Conservation (phyloP, 345 rosid genomes). For the Eutrema japonicum region DNA sequence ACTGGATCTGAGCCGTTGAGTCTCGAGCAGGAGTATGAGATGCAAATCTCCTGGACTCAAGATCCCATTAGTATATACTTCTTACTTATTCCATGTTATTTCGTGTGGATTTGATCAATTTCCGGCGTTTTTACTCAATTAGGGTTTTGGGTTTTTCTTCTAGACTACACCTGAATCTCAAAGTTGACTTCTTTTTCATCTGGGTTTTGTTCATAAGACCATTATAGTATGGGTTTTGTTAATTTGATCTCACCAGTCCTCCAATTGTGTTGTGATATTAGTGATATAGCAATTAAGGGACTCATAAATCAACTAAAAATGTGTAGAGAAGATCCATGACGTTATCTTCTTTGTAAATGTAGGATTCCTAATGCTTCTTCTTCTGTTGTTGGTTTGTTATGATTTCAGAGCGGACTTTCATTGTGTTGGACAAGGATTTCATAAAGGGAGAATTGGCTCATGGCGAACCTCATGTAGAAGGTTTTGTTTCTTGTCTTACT, state of each 20-base stretch:
- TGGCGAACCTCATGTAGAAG: constrained; percentile 76
- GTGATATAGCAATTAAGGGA: not conserved
- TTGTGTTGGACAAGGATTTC: constrained; percentile 76
- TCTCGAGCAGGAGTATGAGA: constrained; percentile 74
- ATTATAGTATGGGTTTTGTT: not conserved
- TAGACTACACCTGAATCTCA: not conserved
- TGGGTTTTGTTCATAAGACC: not conserved
- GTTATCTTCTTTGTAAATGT: not conserved
- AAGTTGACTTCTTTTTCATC: not conserved
- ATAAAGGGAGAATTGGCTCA: constrained; percentile 57
- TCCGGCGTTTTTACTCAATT: not conserved
- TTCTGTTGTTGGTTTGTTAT: constrained; percentile 21
- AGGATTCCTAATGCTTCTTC: constrained; percentile 5
- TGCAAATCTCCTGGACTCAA: constrained; percentile 89
- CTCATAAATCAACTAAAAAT: not conserved
- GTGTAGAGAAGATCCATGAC: not conserved
- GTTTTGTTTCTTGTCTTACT: constrained; percentile 44
- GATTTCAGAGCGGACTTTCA: constrained; percentile 85
- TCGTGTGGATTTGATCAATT: not conserved
- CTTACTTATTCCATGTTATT: constrained; percentile 5
- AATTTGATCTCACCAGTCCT: not conserved
- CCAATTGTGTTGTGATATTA: not conserved
- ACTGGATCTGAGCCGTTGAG: constrained; percentile 92
- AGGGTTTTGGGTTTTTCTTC: constrained; percentile 24
- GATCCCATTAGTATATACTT: constrained; percentile 70